These are phyloP conservation scores for Hydrangea macrophylla DNA, from an alignment of 148 eudicot genomes.

Conservation along the genomic window DNA sequence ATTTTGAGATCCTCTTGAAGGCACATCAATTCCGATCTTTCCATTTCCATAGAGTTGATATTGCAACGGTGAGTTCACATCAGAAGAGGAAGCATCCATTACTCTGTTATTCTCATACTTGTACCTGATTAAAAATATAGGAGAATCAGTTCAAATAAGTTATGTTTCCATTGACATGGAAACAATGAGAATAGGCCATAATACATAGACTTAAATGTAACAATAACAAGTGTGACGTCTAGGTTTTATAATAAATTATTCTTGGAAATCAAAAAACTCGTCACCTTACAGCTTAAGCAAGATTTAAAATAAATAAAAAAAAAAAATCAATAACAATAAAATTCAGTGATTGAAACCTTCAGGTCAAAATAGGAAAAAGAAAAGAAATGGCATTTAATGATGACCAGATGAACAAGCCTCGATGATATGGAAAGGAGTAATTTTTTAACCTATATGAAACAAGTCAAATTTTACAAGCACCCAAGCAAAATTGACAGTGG, in stretches of 20 bases:
- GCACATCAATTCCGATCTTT: constrained; percentile 58
- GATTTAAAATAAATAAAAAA: too few species aligned
- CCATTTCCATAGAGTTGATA: constrained; percentile 90
- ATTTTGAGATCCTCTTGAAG: constrained; percentile 91
- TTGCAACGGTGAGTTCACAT: constrained; percentile 74
- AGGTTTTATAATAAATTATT: background rate
- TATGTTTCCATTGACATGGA: background rate
- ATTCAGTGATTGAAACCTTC: background rate
- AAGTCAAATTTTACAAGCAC: background rate
- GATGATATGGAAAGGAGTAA: background rate
- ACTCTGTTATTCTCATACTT: constrained; percentile 86
- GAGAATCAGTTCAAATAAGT: background rate
- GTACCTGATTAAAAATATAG: constrained; percentile 51
- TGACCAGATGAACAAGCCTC: background rate
- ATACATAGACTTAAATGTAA: background rate
- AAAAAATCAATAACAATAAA: too few species aligned
- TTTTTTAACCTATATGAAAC: background rate
- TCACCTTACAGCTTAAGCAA: background rate
- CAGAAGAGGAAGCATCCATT: constrained; percentile 82
- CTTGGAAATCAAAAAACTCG: background rate
- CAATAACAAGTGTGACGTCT: background rate
- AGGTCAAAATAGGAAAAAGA: background rate
- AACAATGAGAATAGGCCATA: constrained; percentile 2
- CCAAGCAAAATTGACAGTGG: background rate
- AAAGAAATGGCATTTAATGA: background rate